phyloP scores from a whole-genome alignment of 495 filamentous ascomycete genomes.

The Copromyces sp. region DNA sequence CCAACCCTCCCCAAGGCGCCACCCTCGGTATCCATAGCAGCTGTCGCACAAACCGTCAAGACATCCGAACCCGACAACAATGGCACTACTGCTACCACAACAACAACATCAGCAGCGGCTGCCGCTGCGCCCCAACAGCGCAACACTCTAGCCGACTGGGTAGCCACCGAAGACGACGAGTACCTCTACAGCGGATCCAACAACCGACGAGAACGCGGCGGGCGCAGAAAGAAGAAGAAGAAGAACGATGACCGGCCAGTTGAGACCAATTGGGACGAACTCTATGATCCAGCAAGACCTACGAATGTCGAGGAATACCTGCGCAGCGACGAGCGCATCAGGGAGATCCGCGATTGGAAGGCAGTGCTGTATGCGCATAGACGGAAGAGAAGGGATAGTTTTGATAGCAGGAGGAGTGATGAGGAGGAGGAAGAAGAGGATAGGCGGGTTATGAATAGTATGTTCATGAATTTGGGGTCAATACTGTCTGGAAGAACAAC shows the following conservation, averaged over 20 bases:
- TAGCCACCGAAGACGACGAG: constrained; percentile 58
- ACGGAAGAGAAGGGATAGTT: constrained; percentile 37
- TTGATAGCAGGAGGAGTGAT: constrained; percentile 31
- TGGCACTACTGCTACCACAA: constrained; percentile 1
- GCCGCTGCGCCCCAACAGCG: constrained; percentile 44
- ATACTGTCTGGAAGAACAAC: neutral
- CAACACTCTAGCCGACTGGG: constrained; percentile 77
- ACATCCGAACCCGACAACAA: neutral
- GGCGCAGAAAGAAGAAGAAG: constrained; percentile 75
- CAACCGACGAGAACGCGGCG: constrained; percentile 43
- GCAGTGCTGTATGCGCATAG: constrained; percentile 70
- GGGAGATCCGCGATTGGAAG: constrained; percentile 82
- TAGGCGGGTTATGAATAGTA: constrained; percentile 42
- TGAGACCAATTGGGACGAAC: constrained; percentile 82
- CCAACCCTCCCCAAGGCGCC: constrained; percentile 39
- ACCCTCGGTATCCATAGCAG: constrained; percentile 11
- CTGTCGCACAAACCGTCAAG: constrained; percentile 2
- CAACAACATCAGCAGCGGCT: neutral
- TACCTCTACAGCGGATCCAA: constrained; percentile 30
- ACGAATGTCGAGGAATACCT: constrained; percentile 84
- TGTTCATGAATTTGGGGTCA: constrained; percentile 1
- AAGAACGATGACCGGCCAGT: constrained; percentile 48
- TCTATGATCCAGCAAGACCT: constrained; percentile 77
- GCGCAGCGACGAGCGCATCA: constrained; percentile 71
- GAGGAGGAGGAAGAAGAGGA: constrained; percentile 46